Conservation (phyloP, 2,329 filamentous ascomycete species). For the Botrytis fabae region DNA sequence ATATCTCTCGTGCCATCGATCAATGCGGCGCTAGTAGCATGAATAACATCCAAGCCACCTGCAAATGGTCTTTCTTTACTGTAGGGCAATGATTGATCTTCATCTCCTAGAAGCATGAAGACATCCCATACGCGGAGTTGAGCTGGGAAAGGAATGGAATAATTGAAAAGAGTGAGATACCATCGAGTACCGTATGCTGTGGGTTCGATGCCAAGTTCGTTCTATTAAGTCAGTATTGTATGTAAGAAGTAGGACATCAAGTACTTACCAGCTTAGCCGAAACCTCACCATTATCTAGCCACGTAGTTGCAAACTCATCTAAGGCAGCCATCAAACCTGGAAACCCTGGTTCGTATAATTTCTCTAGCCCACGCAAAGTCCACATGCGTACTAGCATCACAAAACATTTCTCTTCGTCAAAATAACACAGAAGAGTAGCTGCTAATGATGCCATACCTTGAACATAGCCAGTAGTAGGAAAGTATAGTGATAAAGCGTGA, state of each 20-base stretch:
- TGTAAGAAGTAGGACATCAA: neutral
- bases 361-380: constrained; percentile 81
- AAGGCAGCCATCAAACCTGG: constrained; percentile 83
- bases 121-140: constrained; percentile 97
- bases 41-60: constrained; percentile 79
- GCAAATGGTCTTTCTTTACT: constrained; percentile 48
- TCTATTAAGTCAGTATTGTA: constrained; percentile 47
- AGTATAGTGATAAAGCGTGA: constrained; percentile 88
- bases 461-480: constrained; percentile 89
- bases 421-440: constrained; percentile 92
- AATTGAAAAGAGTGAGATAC: constrained; percentile 97
- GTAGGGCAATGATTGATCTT: constrained; percentile 46
- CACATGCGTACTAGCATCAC: constrained; percentile 96
- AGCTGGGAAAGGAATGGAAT: constrained; percentile 90
- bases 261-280: constrained; percentile 72
- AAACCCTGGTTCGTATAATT: constrained; percentile 82
- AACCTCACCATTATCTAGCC: constrained; percentile 79
- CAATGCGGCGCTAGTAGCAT: constrained; percentile 85
- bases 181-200: constrained; percentile 95
- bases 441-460: constrained; percentile 96
- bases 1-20: constrained; percentile 89
- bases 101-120: constrained; percentile 89
- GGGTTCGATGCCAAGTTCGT: constrained; percentile 75
- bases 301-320: constrained; percentile 78
- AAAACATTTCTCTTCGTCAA: constrained; percentile 91